These are phyloP conservation scores for Volvox reticuliferus DNA, from an alignment of 139 green algal genomes.

Conservation along the genomic window DNA sequence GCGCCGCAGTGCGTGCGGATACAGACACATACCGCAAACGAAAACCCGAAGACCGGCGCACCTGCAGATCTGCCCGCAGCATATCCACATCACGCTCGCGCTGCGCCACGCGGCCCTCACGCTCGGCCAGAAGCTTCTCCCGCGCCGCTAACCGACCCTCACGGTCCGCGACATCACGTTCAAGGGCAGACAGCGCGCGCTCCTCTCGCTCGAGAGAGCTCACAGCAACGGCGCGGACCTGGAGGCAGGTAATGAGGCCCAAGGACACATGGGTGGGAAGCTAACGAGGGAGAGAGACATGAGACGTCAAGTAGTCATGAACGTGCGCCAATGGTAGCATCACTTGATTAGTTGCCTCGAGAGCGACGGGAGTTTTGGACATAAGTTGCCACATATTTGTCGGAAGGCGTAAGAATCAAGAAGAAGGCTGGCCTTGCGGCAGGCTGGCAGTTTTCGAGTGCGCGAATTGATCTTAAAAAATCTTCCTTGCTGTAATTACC, in stretches of 20 bases:
- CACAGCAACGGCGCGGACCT: slow-evolving; percentile 52
- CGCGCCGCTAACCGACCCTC: slow-evolving; percentile 49
- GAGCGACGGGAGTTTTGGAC: no score
- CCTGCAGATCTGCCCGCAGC: slow-evolving; percentile 50
- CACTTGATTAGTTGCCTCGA: no score
- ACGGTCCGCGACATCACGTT: slow-evolving; percentile 57
- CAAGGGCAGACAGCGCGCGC: slow-evolving; percentile 50
- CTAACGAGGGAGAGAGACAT: neutral
- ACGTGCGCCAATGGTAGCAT: no score
- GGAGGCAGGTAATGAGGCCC: neutral
- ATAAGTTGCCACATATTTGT: no score
- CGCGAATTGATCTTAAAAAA: no score
- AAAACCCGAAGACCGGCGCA: neutral
- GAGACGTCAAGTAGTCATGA: neutral
- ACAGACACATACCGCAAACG: no score
- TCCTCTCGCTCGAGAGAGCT: slow-evolving; percentile 61
- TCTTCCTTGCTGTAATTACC: no score
- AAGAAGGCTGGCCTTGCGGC: no score
- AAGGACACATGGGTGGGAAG: neutral
- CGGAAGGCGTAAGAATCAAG: no score
- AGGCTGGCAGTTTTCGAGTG: no score
- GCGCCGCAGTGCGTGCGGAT: no score
- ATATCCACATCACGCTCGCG: slow-evolving; percentile 58
- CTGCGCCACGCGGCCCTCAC: slow-evolving; percentile 46
- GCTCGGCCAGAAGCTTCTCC: slow-evolving; percentile 56